Evolutionary conservation across 1,139 yeast genomes (phyloP), one percentile per base, ranked within the genome.

Genomic region (Ogataea hybrid): DNA sequence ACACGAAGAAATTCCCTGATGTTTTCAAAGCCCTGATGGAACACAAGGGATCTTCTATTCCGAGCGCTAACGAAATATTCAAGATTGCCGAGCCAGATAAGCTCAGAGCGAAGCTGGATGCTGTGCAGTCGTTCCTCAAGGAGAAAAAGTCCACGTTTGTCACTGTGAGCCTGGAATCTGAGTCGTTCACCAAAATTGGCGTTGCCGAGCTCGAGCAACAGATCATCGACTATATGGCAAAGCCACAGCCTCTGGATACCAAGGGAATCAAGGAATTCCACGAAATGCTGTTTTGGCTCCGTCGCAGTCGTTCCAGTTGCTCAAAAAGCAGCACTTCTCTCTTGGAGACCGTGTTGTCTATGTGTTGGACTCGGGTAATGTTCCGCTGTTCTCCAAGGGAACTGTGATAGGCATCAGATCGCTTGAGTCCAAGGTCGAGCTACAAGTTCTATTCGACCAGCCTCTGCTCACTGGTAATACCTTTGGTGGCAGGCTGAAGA

Each of bases 301-400:
- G 6, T 68, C 76, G 36, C 79, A 75, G 37, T 86, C 96, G 0
- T 78, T 78, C 58, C 82, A 84, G 56, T 71, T 82, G 51, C 72
- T 94, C 53, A 77, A 84, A 48, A 73, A 76, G 38, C 99, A 94
- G 67, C 68, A 72, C 39, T 94, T 92, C 59, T 76, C 76, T 28
- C 71, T 94, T 28, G 98, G 98, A 54, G 97, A 92, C 58, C 77
- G 98, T 47, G 87, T 94, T 29, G 77, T 86, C 25, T 89, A 87
- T 54, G 86, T 89, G 18, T 84, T 85, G 57, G 88, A 83, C 55
- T 81, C 86, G 28, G 97, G 97, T 44, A 89, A 88, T 58, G 96
- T 90, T 12, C 96, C 97, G 27, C 67, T 82, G 44, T 87, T 84
- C 58, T 76, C 89, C 17, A 84, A 86, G 56, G 99, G 99, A 60